These are phyloP conservation scores for Cyclotella choctawhatcheeana DNA, from an alignment of 108 stramenopile species.

Conservation along the genomic window DNA sequence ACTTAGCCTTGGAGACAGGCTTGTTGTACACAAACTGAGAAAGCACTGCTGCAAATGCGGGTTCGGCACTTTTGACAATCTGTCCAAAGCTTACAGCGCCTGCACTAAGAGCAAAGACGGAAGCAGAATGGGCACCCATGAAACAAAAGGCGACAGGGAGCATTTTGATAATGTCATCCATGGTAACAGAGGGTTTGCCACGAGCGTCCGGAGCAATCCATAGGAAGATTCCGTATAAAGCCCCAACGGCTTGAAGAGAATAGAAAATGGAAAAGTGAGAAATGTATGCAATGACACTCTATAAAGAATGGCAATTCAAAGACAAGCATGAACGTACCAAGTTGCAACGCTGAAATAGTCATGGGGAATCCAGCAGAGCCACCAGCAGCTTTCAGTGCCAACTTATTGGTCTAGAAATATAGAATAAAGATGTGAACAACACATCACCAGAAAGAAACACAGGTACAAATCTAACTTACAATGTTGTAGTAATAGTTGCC, in stretches of 20 bases:
- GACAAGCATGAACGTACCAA: no score
- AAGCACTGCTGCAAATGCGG: constrained; percentile 91
- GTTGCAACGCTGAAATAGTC: constrained; percentile 87
- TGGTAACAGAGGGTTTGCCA: constrained; percentile 64
- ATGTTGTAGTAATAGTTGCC: constrained; percentile 87
- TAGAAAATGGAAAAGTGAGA: no score
- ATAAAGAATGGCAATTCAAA: no score
- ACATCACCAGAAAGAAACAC: not conserved
- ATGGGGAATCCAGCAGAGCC: constrained; percentile 90
- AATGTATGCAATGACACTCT: no score
- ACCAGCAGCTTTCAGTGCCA: constrained; percentile 87
- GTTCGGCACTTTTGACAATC: constrained; percentile 95
- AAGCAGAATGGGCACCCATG: constrained; percentile 91
- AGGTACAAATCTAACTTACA: no score
- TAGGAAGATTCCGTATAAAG: constrained; percentile 86
- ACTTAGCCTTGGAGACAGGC: constrained; percentile 89
- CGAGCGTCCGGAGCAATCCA: constrained; percentile 93
- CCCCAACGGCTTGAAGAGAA: no score
- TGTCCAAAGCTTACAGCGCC: constrained; percentile 95
- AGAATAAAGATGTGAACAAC: not conserved
- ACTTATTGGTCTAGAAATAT: constrained; percentile 90
- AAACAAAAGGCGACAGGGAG: constrained; percentile 93
- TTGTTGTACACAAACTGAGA: constrained; percentile 90
- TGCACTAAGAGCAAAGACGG: constrained; percentile 90
- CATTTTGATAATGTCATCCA: constrained; percentile 85